Base-by-base conservation (phyloP, 2,329 filamentous ascomycete species). In the Gnomoniopsis sp. region DNA sequence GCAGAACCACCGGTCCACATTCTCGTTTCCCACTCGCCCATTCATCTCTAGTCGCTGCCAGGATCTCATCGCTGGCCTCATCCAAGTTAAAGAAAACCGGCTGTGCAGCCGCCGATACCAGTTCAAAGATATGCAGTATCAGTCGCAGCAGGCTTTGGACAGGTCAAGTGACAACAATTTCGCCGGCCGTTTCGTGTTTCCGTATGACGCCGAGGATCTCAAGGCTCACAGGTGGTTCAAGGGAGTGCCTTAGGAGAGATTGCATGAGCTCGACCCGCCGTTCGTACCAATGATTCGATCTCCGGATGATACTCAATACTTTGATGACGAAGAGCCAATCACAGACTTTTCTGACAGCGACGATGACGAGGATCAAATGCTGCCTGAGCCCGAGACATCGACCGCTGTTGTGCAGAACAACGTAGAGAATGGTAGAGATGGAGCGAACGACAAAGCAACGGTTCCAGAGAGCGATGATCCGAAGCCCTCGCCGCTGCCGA, bases 171-270 rank as follows among this genome's bases (percentile, higher is more conserved):
- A 49, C 49, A 62, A 65, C 50, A 72, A 75, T 58, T 69, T 71
- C 52, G 67, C 69, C 4, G 70, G 75, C 1, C 79, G 85, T 34
- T 88, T 89, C 56, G 93, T 98, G 3, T 93, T 91, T 67, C 79
- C 89, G 0, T 83, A 95, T 62, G 93, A 96, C 67, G 93, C 90
- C 1, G 85, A 90, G 63, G 92, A 97, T 57, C 96, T 98, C 77
- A 97, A 96, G 71, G 75, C 81, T 3, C 95, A 98, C 73, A 84
- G 85, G 12, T 98, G 93, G 82, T 98, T 98, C 76, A 81, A 80
- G 58, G 85, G 86, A 52, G 84, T 96, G 17, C 82, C 85, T 1
- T 98, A 91, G 95, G 84, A 89, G 15, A 83, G 82, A 0, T 73
- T 96, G 17, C 89, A 95, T 67, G 74, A 82, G 36, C 81, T 85